Conservation (phyloP, 208 protist species). For the Trichomonas gallinae region DNA sequence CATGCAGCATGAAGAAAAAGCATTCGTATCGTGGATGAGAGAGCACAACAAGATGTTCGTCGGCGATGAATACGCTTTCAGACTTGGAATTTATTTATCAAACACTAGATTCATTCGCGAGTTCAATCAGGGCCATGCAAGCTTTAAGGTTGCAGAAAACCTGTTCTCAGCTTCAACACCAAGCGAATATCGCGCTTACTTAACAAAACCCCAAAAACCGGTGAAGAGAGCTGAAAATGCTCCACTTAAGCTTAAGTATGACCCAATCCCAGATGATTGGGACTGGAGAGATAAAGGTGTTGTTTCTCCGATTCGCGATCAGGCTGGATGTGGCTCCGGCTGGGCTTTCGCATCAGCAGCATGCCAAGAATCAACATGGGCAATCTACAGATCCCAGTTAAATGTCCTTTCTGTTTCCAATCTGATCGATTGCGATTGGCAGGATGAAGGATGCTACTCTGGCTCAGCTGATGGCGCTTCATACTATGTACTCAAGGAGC, state of each 20-base stretch:
- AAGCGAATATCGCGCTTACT: no score
- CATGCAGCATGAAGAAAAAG: not conserved
- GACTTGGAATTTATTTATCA: not conserved
- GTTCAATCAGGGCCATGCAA: no score
- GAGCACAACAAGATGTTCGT: not conserved
- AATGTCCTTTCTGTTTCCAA: not conserved
- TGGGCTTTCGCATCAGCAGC: not conserved
- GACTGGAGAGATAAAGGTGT: not conserved
- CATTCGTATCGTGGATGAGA: not conserved
- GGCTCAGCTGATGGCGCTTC: not conserved
- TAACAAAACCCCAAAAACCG: no score
- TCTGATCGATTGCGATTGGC: not conserved
- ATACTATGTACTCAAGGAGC: not conserved
- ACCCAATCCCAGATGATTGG: not conserved
- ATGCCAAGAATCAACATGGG: not conserved
- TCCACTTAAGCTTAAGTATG: no score
- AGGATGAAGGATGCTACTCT: not conserved
- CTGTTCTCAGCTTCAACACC: no score
- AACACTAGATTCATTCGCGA: no score
- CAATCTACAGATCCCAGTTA: not conserved
- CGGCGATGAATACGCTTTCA: not conserved
- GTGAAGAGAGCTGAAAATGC: no score
- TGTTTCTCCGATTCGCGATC: not conserved
- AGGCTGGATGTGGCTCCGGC: not conserved
- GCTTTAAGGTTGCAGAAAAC: no score